Evolutionary conservation across 495 filamentous ascomycete genomes (phyloP).

Genomic region (Aspergillus olivimuriae): DNA sequence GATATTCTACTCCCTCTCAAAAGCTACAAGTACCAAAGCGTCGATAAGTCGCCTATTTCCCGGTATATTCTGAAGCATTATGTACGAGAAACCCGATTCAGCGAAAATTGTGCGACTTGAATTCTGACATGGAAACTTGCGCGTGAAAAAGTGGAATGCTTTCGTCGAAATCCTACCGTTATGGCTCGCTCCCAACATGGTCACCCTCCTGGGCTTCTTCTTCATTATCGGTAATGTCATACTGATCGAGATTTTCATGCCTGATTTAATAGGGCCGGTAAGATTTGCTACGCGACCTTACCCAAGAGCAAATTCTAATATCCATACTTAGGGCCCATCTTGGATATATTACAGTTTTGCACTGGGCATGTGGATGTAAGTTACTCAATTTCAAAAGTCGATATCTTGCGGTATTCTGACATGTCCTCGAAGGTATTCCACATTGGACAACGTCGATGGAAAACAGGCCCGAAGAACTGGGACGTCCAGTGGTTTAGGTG

Average conservation of each 20-base stretch:
- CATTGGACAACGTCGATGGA: conserved; percentile 96
- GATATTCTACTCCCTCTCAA: conserved; percentile 77
- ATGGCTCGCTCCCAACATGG: conserved; percentile 97
- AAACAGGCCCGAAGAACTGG: conserved; percentile 95
- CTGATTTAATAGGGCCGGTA: conserved; percentile 88
- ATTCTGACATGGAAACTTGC: conserved; percentile 9
- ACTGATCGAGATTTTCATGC: conserved; percentile 74
- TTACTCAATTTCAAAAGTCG: not conserved
- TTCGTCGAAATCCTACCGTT: conserved; percentile 87
- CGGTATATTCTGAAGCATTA: conserved; percentile 91
- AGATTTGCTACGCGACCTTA: conserved; percentile 24
- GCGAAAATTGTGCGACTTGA: not conserved
- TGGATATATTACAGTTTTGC: conserved; percentile 97
- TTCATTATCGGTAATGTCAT: conserved; percentile 86
- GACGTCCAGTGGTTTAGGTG: conserved; percentile 88
- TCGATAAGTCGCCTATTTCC: conserved; percentile 95
- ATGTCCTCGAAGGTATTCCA: conserved; percentile 67
- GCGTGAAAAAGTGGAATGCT: conserved; percentile 78
- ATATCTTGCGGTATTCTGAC: too few relatives aligned
- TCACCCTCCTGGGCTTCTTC: conserved; percentile 90
- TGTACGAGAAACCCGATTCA: conserved; percentile 49
- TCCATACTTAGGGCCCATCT: conserved; percentile 58
- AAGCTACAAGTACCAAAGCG: conserved; percentile 91
- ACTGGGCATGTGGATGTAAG: conserved; percentile 84
- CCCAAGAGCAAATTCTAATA: conserved; percentile 13